A percentile compares a stretch with the other conserved stretches of the same genome.
Conservation (phyloP, 371 early-diverging fungal species). For the Mucor piriformis region DNA sequence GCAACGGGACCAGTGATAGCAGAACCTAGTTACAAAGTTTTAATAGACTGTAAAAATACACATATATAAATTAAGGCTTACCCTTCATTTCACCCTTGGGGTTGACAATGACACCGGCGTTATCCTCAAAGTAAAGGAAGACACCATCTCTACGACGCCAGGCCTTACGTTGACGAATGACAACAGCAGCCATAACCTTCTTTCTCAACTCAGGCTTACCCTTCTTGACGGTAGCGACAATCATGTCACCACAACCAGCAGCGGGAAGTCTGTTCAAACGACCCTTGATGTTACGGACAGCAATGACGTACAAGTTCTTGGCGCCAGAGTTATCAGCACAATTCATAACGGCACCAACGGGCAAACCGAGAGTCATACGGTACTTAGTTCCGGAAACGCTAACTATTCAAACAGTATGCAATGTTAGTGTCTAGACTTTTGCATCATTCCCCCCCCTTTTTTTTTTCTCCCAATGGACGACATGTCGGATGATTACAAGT, state of each 20-base stretch:
- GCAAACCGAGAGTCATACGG: slow-evolving; percentile 99
- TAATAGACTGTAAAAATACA: too few species aligned
- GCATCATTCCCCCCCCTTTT: background rate
- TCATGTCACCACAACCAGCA: slow-evolving; percentile 99
- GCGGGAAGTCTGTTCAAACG: slow-evolving; percentile 99
- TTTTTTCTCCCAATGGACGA: background rate
- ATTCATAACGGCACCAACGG: slow-evolving; percentile 99
- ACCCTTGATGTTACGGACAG: slow-evolving; percentile 96
- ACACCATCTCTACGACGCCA: slow-evolving; percentile 99
- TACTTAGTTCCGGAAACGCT: slow-evolving; percentile 94
- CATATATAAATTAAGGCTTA: too few species aligned
- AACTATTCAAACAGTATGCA: slow-evolving; percentile 36
- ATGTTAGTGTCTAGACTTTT: slow-evolving; percentile 6
- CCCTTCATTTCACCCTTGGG: slow-evolving; percentile 99
- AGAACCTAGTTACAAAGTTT: slow-evolving; percentile 61
- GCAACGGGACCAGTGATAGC: slow-evolving; percentile 99
- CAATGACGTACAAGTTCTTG: slow-evolving; percentile 99
- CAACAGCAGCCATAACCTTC: slow-evolving; percentile 99
- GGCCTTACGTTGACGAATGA: slow-evolving; percentile 99
- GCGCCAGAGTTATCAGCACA: slow-evolving; percentile 99
- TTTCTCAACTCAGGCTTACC: slow-evolving; percentile 99
- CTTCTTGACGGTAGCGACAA: slow-evolving; percentile 99
- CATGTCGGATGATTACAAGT: background rate
- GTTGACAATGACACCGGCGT: slow-evolving; percentile 64
- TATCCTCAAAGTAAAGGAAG: slow-evolving; percentile 97